Evolutionary conservation across 441 rosid species (phyloP), one percentile per base, ranked within the genome.

Genomic region (Flueggea neowawraea): DNA sequence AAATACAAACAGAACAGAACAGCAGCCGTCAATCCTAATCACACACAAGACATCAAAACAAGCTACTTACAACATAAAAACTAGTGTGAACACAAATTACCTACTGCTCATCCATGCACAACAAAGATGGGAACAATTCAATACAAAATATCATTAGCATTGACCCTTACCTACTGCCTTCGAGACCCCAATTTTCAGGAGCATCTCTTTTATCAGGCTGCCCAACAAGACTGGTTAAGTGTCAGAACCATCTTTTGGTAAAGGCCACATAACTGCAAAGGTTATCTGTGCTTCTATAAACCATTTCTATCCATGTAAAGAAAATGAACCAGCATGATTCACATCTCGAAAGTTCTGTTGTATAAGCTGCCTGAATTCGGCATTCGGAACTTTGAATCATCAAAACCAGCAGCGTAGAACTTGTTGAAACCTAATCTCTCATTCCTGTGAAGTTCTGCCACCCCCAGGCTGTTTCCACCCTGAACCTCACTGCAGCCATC

Each of bases 271-370:
- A 60, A 54, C 16, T 44, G 66, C 70, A 58, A 12, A 63, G 62
- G 49, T 57, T 65, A 63, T 56, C 62, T n/a, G 31, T 43, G 32
- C 57, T 58, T 59, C 57, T 72, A 62, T 54, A 47, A 62, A 63
- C 52, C 70, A 66, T 64, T 60, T 59, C 71, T 74, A 64, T 62
- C 70, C 60, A 65, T 52, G 65, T 50, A 54, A 64, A 49, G 57
- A 52, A 52, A n/a, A 55, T 31, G 53, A 66, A 48, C 67, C 65
- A 31, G 16, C 60, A 72, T 59, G 43, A 58, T 62, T 91, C 76
- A 89, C 87, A 89, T 88, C 71, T 90, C 89, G 71, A 79, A 95
- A 58, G 94, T 82, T 74, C 92, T 78, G 77, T 79, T 84, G 65
- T 87, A 89, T 53, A 88, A 67, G 74, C 89, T 84, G 16, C 90